Evolutionary conservation across 306 rosid genomes (phyloP), one percentile per base, ranked within the genome.

Genomic region (Lupinus albus): DNA sequence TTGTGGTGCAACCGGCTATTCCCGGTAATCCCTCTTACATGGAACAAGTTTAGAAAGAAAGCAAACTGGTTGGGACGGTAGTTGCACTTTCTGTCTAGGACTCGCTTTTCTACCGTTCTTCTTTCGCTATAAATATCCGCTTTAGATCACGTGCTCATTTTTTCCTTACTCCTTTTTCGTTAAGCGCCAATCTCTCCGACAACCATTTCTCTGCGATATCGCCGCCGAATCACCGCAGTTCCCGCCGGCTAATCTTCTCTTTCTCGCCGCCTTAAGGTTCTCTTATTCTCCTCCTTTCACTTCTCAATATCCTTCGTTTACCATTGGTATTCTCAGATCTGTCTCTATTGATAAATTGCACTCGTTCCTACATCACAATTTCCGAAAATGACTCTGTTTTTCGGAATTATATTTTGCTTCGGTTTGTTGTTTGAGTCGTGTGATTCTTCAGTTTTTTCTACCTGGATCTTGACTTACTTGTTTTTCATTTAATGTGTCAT

Each of bases 121-220:
- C 67, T 30, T 52, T 56, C 6, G 2, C 73, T 84, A 86, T 89
- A 89, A 89, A 89, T 86, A 79, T 3, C 54, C 42, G 13, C 79
- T 47, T 62, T 0, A 13, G 7, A 2, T 0, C 0, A 0, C 1
- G 0, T 0, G 57, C 0, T 3, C 18, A 0, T 0, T 83, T 86
- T 89, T 86, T 77, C 68, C 55, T 11, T 52, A 51, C 59, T 20
- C 30, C 35, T 44, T 15, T 18, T 60, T 67, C 36, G 15, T 42
- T 25, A 20, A 17, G 9, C 60, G 0, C 64, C 57, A 4, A 42
- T 58, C 41, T 48, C 15, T 15, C 30, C 64, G 54, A 55, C 58
- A 66, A 11, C 62, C 35, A 3, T 6, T 64, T 61, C 9, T 85
- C 86, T 84, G 84, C 85, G 73, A 72, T 14, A 0, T 68, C 74